These are phyloP conservation scores for Lactarius akahatsu DNA, from an alignment of 768 basidiomycete genomes.

Conservation along the genomic window DNA sequence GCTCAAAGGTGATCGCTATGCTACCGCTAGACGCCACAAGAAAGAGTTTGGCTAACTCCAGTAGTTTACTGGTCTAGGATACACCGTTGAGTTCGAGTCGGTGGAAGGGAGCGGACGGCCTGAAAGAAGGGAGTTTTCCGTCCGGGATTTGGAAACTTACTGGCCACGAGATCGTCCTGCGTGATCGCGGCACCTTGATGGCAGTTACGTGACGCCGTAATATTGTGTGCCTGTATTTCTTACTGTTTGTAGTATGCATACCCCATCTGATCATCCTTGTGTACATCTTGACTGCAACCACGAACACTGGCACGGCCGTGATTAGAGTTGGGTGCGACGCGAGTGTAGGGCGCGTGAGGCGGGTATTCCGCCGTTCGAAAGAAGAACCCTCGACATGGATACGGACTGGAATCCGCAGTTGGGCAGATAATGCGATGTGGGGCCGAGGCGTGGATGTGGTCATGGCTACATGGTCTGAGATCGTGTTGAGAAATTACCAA, in stretches of 20 bases:
- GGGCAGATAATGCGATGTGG: neutral
- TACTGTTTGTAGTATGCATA: neutral
- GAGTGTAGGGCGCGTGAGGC: no score
- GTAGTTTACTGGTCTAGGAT: slow-evolving; percentile 13
- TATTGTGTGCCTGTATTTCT: neutral
- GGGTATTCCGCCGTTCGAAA: neutral
- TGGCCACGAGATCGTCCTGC: neutral
- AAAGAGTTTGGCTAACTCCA: slow-evolving; percentile 4
- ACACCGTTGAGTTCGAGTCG: slow-evolving; percentile 19
- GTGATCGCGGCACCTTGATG: neutral
- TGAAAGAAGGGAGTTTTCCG: slow-evolving; percentile 12
- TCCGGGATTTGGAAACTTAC: slow-evolving; percentile 1
- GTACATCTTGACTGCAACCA: no score
- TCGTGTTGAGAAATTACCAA: slow-evolving; percentile 1
- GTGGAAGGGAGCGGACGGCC: slow-evolving; percentile 10
- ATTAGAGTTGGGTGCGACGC: no score
- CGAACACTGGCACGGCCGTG: no score
- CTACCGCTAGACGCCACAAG: neutral
- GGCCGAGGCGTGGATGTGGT: neutral
- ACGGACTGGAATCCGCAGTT: neutral
- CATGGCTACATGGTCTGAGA: neutral
- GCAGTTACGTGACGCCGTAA: neutral
- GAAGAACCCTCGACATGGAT: neutral
- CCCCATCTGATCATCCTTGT: neutral
- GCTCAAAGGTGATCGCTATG: slow-evolving; percentile 23